Base-by-base conservation (phyloP, 768 basidiomycete species). In the Boletus vinaceobasis region DNA sequence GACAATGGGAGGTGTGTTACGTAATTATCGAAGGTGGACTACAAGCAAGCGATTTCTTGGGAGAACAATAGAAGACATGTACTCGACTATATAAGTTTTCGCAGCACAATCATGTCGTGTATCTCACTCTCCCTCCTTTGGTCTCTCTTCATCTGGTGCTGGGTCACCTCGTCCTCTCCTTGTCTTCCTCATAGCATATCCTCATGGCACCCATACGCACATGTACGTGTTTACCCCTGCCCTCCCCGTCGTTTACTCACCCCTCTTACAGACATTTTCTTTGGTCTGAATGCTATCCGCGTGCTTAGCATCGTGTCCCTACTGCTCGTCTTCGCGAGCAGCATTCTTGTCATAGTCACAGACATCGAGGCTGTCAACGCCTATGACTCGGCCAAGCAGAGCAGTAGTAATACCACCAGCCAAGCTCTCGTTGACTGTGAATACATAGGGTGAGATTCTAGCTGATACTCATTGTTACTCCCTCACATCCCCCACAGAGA, bases 251-350 rank as follows among this genome's bases (percentile, higher is more conserved):
- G 9, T 45, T 23, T n/a, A 4, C 45, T 61, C 55, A 59, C 48
- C 31, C 27, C 15, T 26, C 48, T 4, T 36, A 10, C 59, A 80
- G 79, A 84, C 61, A 65, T 80, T 26, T 93, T 92, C 75, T 84
- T 90, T 64, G 81, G 79, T 43, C 86, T 96, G 65, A 95, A 96
- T 65, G 78, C 67, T 65, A 79, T 90, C 65, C 90, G 94, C 29
- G 72, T 80, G 35, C 71, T 97, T 43, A 91, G 90, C 72, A 84
- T 97, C 62, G 78, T 95, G 48, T 79, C 84, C 8, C 79, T 96
- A 49, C 58, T 89, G 7, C 82, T 95, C 44, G 89, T 93, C 42
- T 87, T 96, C 57, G 75, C 89, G 14, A 90, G 82, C 75, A 91
- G 82, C 56, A 84, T 90, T 56, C 80, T 89, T 50, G 84, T 84